Base-by-base conservation (phyloP, 2,329 filamentous ascomycete species). In the Mycosphaerella sp. region DNA sequence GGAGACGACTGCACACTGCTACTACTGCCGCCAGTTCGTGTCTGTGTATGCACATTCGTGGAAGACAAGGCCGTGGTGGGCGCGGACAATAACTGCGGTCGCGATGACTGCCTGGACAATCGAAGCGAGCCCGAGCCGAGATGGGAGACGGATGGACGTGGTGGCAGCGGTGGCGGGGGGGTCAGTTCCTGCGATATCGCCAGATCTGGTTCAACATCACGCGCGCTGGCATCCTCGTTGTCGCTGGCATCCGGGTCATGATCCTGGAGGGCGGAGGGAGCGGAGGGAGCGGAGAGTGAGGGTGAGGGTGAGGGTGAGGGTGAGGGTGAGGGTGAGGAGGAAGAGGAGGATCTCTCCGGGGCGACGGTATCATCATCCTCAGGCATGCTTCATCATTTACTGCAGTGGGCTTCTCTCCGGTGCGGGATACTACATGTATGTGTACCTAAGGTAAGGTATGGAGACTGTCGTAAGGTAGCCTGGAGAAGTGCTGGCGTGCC, bases 31-130 rank as follows among this genome's bases (percentile, higher is more conserved):
- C 89, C 87, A 9, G 82, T 83, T 59, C 87, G 85, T 1, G 84
- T 83, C 47, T 91, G 78, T 0, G 86, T 88, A 62, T 89, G 86
- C 52, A 91, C 85, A 61, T 92, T 90, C 58, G 90, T 79, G 12
- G 89, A 80, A 0, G 89, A 92, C 11, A 97, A 67, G 8, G 90
- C 90, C 0, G 90, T 96, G 3, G 91, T 96, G 45, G 92, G 83
- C 55, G 82, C 83, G 1, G 86, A 83, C 26, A 74, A 69, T 14
- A 78, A 64, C 53, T 72, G 69, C 23, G 75, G 74, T 49, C 70
- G 51, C 4, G 68, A 67, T 21, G 68, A 49, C 40, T 66, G 68
- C 26, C 70, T 69, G 3, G 69, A 65, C 9, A 69, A 56, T 43
- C 70, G 63, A 44, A 71, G 54, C 56, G 59, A 62, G 49, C 64